These are phyloP conservation scores for Basipetospora chlamydospora DNA, from an alignment of 2,329 filamentous ascomycete genomes.

Conservation along the genomic window DNA sequence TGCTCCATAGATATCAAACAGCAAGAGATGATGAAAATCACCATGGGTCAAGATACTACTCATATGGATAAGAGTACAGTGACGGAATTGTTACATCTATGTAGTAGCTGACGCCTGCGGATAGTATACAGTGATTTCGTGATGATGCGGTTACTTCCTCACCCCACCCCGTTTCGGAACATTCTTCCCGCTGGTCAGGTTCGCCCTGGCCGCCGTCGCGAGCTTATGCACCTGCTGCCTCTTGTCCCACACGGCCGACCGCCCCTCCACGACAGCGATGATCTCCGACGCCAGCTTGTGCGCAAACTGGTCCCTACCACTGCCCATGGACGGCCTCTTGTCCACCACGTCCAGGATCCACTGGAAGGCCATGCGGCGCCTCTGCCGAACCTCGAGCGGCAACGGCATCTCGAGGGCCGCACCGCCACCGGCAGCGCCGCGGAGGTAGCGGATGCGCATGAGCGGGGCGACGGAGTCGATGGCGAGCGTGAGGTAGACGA, in stretches of 20 bases:
- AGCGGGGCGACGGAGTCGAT: slow-evolving; percentile 89
- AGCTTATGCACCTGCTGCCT: slow-evolving; percentile 65
- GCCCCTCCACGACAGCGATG: slow-evolving; percentile 74
- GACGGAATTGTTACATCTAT: no score
- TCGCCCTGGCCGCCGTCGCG: slow-evolving; percentile 64
- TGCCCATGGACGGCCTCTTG: slow-evolving; percentile 60
- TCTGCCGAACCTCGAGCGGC: slow-evolving; percentile 59
- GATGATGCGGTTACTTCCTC: no score
- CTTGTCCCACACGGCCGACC: slow-evolving; percentile 72
- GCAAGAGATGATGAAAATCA: no score
- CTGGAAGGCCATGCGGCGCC: slow-evolving; percentile 62
- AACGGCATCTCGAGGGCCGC: slow-evolving; percentile 67
- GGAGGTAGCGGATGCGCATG: slow-evolving; percentile 60
- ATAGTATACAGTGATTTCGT: no score
- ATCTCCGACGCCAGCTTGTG: slow-evolving; percentile 74
- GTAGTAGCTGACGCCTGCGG: no score
- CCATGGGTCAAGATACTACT: no score
- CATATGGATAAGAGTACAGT: no score
- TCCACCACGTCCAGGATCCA: slow-evolving; percentile 83
- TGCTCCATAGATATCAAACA: no score
- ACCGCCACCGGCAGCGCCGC: slow-evolving; percentile 76
- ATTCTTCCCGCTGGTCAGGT: slow-evolving; percentile 29
- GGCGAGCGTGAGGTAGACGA: slow-evolving; percentile 77
- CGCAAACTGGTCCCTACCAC: slow-evolving; percentile 58
- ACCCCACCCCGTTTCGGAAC: background rate